phyloP scores from a whole-genome alignment of 2,329 filamentous ascomycete species.

The Gyromitra esculenta region DNA sequence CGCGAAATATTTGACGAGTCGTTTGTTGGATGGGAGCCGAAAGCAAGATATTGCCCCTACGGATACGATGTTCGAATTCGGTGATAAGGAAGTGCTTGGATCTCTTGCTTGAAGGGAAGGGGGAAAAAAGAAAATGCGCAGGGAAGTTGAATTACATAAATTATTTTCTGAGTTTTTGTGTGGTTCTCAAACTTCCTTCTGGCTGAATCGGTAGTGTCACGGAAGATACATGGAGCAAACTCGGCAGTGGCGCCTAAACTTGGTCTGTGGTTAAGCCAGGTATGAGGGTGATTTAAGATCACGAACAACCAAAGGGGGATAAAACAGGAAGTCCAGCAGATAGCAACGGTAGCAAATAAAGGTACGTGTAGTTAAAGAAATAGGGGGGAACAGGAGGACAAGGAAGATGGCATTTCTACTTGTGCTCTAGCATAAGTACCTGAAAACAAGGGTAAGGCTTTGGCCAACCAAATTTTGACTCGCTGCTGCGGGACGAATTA shows the following conservation, averaged over 20 bases:
- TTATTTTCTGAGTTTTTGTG: conserved; percentile 17
- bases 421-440: too few species aligned
- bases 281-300: conserved; percentile 23
- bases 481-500: too few species aligned
- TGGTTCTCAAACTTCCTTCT: conserved; percentile 28
- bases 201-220: conserved; percentile 38
- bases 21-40: conserved; percentile 2
- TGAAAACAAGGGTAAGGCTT: too few species aligned
- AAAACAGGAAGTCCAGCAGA: conserved; percentile 11
- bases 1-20: conserved; percentile 16
- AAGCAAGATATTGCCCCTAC: conserved; percentile 1
- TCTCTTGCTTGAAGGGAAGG: conserved; percentile 25
- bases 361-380: neutral
- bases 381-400: conserved; percentile 14
- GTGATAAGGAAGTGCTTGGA: conserved; percentile 26
- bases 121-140: conserved; percentile 40
- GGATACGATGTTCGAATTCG: conserved; percentile 34
- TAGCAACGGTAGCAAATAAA: conserved; percentile 12
- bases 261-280: conserved; percentile 31
- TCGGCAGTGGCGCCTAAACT: conserved; percentile 40
- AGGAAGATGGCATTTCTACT: neutral
- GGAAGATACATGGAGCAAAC: conserved; percentile 21
- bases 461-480: too few species aligned
- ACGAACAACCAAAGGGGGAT: conserved; percentile 21
- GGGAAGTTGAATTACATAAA: conserved; percentile 19